phyloP scores from a whole-genome alignment of 176 grass and related monocot genomes.

The Chloris gayana region DNA sequence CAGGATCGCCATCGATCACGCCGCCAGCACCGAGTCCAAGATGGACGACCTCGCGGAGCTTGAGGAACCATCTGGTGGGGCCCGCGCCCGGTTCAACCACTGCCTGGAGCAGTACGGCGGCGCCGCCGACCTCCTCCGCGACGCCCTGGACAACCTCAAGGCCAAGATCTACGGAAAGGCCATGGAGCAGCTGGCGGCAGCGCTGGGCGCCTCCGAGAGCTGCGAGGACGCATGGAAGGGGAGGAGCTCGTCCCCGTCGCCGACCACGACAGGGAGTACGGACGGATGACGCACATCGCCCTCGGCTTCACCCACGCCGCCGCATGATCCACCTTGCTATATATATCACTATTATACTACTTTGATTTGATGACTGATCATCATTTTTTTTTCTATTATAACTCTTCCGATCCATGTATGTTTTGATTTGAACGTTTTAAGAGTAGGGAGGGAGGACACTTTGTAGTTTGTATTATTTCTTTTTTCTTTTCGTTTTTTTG shows the following conservation, averaged over 20 bases:
- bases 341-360: no score
- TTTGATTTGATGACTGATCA: no score
- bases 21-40: constrained; percentile 52
- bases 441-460: no score
- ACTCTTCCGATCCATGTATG: no score
- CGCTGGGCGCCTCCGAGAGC: constrained; percentile 52
- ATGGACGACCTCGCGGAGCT: constrained; percentile 49
- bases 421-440: no score
- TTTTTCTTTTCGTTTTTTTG: no score
- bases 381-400: no score
- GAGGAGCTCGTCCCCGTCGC: constrained; percentile 6
- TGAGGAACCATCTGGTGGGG: background rate
- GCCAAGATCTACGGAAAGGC: constrained; percentile 48
- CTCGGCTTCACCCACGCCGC: constrained; percentile 56
- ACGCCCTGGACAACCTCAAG: constrained; percentile 65
- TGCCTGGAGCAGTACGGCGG: constrained; percentile 61
- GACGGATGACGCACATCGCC: constrained; percentile 50
- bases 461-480: no score
- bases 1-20: constrained; percentile 57
- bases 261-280: constrained; percentile 62
- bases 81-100: constrained; percentile 34
- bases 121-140: constrained; percentile 55
- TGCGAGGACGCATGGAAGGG: constrained; percentile 61
- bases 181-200: constrained; percentile 43
- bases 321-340: background rate